Evolutionary conservation across 2,329 filamentous ascomycete genomes (phyloP), one percentile per base, ranked within the genome.

Genomic region (Fusarium continuum): DNA sequence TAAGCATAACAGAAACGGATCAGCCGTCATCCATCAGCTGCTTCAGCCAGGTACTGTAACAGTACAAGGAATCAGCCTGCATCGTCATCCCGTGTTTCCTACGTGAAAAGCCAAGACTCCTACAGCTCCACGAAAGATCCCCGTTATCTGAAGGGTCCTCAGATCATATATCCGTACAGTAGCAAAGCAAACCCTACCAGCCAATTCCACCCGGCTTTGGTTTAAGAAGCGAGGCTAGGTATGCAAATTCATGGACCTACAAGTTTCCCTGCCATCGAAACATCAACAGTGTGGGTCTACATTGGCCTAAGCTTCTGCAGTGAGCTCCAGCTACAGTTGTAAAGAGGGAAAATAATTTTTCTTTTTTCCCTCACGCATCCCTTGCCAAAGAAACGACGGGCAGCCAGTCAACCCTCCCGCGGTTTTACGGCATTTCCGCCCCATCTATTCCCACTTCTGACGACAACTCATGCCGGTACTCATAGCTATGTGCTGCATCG

Each of bases 401-500:
- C 25, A 35, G 55, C 45, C 22, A 48, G 26, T 26, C 36, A 55
- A 50, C 41, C 45, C 32, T 65, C 61, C 51, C 56, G 41, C 56
- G 26, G 56, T 52, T 61, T 62, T 58, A 49, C 56, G 57, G 58
- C 57, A 61, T 57, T 58, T 46, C 51, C 66, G 46, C 64, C 66
- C 57, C 57, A 62, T 64, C 64, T 52, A 65, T 65, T 61, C 53
- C 67, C 64, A 63, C 55, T 44, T 55, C 49, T 67, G 54, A 52
- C 44, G 40, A 66, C 45, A 55, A 55, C 49, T 66, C 34, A 65
- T 65, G 63, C 63, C 63, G 63, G 63, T 20, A 65, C 45, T 66
- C 60, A 41, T 48, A 55, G 28, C 22, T 45, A 16, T 32, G 20
- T 31, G 35, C 35, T 38, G 35, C 35, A 38, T n/a, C 35, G 20